phyloP scores from a whole-genome alignment of 768 basidiomycete species.

The Boletus barrowsii region DNA sequence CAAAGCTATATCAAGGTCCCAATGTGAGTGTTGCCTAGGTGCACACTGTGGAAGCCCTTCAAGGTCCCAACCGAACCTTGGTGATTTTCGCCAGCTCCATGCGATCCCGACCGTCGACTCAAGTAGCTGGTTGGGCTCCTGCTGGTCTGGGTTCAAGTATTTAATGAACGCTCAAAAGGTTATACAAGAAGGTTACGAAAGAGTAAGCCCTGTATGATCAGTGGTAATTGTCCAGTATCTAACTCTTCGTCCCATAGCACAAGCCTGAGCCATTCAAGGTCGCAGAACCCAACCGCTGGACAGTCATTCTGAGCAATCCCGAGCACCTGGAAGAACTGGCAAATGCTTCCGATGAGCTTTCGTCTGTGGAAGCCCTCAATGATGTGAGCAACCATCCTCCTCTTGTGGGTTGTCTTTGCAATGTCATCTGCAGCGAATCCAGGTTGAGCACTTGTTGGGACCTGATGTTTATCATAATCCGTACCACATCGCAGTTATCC shows the following conservation, averaged over 20 bases:
- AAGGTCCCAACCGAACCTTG: neutral
- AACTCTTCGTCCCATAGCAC: neutral
- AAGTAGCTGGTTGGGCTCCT: neutral
- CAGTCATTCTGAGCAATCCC: neutral
- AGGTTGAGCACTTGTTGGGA: slow-evolving; percentile 38
- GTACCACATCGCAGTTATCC: slow-evolving; percentile 33
- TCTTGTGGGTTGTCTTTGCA: neutral
- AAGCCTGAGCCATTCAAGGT: neutral
- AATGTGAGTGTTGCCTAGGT: neutral
- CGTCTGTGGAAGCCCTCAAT: slow-evolving; percentile 16
- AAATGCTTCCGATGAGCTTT: slow-evolving; percentile 2
- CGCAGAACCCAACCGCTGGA: neutral
- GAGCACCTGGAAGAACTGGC: slow-evolving; percentile 1
- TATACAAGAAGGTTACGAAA: neutral
- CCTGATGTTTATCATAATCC: slow-evolving; percentile 25
- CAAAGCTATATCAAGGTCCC: neutral
- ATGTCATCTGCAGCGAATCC: slow-evolving; percentile 29
- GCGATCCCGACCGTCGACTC: neutral
- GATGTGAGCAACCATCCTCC: slow-evolving; percentile 27
- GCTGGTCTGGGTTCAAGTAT: neutral
- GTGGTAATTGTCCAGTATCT: neutral
- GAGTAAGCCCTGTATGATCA: neutral
- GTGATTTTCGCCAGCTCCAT: neutral
- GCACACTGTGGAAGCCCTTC: no score
- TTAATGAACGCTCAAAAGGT: neutral